Evolutionary conservation across 2,329 filamentous ascomycete genomes (phyloP), one percentile per base, ranked within the genome.

Genomic region (Apiospora marii): DNA sequence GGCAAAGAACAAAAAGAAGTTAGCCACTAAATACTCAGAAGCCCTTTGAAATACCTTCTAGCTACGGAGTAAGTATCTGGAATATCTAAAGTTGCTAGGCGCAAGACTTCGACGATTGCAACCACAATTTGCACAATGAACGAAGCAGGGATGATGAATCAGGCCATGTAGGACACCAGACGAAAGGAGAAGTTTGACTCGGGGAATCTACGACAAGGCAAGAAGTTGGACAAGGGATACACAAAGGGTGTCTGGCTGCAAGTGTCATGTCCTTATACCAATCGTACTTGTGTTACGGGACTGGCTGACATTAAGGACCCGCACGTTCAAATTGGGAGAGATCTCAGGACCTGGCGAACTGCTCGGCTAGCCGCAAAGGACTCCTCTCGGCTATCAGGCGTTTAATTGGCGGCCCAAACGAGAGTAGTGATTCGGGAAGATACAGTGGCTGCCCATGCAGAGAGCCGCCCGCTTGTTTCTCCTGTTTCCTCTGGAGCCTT

Each of bases 181-280:
- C 58, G 34, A 64, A 64, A 64, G 27, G 34, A 64, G 58, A 37
- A 64, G 58, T 41, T 24, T 64, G 58, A 64, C 58, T 64, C 34
- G 58, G 58, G 34, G 19, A 41, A 37, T 41, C 58, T 13, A 64
- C 58, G 10, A 64, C 34, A 41, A 34, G 58, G n/a, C 13, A 37
- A 22, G 8, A 19, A 22, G 58, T 64, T 64, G 19, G 34, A 64
- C 41, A 68, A 43, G 41, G 46, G 67, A 48, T 48, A n/a, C 44
- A 68, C 67, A n/a, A 68, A 46, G 37, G 44, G 67, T 68, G 67
- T 48, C n/a, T 34, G 44, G 67, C n/a, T 46, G 67, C 37, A 41
- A 46, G 43, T 30, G 64, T 37, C 53, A 61, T 68, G 14, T n/a
- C 46, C 67, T 68, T 68, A 68, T 68, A 48, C 24, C 16, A 34